These are phyloP conservation scores for Ustilago loliicola DNA, from an alignment of 1,284 basidiomycete species.

Conservation along the genomic window DNA sequence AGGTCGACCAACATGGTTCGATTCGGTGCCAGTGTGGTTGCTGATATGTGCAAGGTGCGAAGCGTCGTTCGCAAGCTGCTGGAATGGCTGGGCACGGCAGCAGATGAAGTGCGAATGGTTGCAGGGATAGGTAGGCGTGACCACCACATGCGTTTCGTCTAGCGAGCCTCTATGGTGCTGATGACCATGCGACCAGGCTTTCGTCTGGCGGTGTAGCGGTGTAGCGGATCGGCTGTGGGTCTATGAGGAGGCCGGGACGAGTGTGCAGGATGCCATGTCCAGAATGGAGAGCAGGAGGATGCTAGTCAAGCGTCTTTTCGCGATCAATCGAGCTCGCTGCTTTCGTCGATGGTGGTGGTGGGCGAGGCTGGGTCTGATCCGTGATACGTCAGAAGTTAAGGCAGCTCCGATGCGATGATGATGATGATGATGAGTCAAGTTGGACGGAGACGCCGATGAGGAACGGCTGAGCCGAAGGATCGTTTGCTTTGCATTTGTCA, in stretches of 20 bases:
- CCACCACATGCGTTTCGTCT: conserved; percentile 37
- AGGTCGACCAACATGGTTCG: conserved; percentile 50
- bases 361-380: no score
- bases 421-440: neutral
- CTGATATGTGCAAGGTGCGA: conserved; percentile 15
- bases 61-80: neutral
- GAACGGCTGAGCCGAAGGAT: neutral
- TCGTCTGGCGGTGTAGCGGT: neutral
- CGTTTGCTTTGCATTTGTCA: neutral
- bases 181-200: conserved; percentile 1
- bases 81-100: neutral
- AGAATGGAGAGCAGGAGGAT: neutral
- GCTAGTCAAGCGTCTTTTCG: no score
- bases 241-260: conserved; percentile 1
- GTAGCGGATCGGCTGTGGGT: neutral
- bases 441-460: neutral
- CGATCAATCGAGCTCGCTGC: no score
- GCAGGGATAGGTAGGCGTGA: conserved; percentile 7
- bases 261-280: neutral
- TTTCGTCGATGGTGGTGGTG: no score
- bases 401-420: neutral
- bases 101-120: conserved; percentile 5
- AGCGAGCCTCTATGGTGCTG: conserved; percentile 8
- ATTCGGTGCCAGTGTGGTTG: neutral
- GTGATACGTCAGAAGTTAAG: no score